Base-by-base conservation (phyloP, 805 yeast genomes). In the Ogataea trehaloabstinens region DNA sequence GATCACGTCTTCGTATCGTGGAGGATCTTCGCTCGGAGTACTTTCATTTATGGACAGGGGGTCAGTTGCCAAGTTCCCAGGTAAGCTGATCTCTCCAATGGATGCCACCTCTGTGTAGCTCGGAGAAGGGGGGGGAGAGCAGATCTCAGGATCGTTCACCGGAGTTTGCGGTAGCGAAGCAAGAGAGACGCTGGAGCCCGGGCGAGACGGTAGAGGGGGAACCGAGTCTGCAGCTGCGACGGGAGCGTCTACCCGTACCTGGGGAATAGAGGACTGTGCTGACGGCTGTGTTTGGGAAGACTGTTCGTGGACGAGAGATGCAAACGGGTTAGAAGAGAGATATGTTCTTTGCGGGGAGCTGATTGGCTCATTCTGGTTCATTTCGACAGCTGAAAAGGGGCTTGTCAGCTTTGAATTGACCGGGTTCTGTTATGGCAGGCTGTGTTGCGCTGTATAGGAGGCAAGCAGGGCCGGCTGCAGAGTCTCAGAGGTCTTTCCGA, bases 1-100 rank as follows among this genome's bases (percentile, higher is more conserved):
- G n/a, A n/a, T n/a, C n/a, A n/a, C n/a, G n/a, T n/a, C n/a, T 1
- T 66, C 51, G 40, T 67, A 67, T 5, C 56, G 58, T 2, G 72
- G 72, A 3, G 71, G 71, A 4, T 60, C 62, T 28, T 56, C 64
- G 17, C 40, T 45, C 0, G 59, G 59, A 6, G 44, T 39, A 12
- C 28, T 35, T 15, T 56, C 61, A 30, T 55, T 54, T 10, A 56
- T 42, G 4, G 35, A 32, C n/a, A 52, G 38, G 1, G 56, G 58
- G 28, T 55, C 54, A 24, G 58, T 56, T 2, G 61, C 56, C 34
- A 44, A 52, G 19, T 52, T 44, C 19, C 51, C 45, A 0, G 64
- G 61, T 5, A 49, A 49, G 33, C 50, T 49, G 24, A 51, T 38
- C 33, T 56, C 64, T 1, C 55, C 55, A 1, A 55, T 53, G 4